These are phyloP conservation scores for Austroboletus eburneus DNA, from an alignment of 768 basidiomycete species.

Conservation along the genomic window DNA sequence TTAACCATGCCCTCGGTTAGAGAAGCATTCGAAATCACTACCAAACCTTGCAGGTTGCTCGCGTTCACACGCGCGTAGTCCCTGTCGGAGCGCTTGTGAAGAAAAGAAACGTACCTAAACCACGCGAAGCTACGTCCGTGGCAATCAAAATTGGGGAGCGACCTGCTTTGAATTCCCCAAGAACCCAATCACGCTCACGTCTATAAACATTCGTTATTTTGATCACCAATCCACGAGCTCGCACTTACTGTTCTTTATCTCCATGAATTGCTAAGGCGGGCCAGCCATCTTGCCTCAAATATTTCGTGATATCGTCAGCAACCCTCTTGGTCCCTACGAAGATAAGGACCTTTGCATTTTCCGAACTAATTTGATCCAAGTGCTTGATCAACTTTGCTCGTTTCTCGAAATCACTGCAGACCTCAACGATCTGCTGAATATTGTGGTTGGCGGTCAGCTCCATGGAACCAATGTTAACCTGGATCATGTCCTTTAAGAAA, in stretches of 20 bases:
- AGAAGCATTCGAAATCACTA: slow-evolving; percentile 22
- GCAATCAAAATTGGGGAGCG: slow-evolving; percentile 97
- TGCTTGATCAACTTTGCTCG: slow-evolving; percentile 94
- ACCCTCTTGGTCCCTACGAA: slow-evolving; percentile 98
- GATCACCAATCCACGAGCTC: no score
- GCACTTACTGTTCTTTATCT: slow-evolving; percentile 93
- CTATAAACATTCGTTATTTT: no score
- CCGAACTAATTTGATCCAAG: slow-evolving; percentile 91
- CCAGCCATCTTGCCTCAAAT: slow-evolving; percentile 97
- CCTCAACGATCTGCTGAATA: slow-evolving; percentile 92
- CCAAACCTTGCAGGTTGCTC: slow-evolving; percentile 28
- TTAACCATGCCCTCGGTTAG: slow-evolving; percentile 17
- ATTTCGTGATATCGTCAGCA: slow-evolving; percentile 98
- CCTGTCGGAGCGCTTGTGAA: slow-evolving; percentile 32
- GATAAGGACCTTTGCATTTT: slow-evolving; percentile 98
- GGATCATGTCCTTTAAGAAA: slow-evolving; percentile 94
- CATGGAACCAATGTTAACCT: slow-evolving; percentile 99
- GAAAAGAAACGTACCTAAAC: slow-evolving; percentile 84
- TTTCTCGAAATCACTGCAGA: slow-evolving; percentile 97
- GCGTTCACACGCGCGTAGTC: slow-evolving; percentile 30
- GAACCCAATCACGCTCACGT: slow-evolving; percentile 98
- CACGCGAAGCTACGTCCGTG: slow-evolving; percentile 99
- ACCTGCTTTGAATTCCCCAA: slow-evolving; percentile 97
- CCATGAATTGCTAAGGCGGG: slow-evolving; percentile 99
- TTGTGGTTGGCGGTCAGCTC: slow-evolving; percentile 98